Conservation (phyloP, 2,329 filamentous ascomycete genomes). For the Penicillium concentricum region DNA sequence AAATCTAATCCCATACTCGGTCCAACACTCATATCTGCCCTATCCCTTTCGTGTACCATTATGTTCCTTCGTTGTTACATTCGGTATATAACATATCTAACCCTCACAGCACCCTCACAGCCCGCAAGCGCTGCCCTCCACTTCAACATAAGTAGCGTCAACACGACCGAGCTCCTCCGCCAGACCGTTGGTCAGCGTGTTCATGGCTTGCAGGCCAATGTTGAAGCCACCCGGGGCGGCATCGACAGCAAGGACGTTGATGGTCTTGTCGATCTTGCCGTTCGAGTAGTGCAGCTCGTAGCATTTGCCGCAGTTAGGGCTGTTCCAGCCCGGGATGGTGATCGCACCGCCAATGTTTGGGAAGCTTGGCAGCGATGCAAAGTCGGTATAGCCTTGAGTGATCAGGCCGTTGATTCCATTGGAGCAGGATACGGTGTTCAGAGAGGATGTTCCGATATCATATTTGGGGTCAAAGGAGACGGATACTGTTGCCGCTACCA, state of each 20-base stretch:
- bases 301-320: constrained; percentile 53
- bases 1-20: background rate
- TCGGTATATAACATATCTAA: background rate
- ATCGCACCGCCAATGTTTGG: constrained; percentile 52
- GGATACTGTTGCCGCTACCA: constrained; percentile 29
- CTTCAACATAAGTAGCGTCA: constrained; percentile 28
- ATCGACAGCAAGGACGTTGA: constrained; percentile 53
- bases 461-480: constrained; percentile 74
- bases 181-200: constrained; percentile 48
- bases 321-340: constrained; percentile 50
- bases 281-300: constrained; percentile 50
- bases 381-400: constrained; percentile 37
- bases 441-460: constrained; percentile 57
- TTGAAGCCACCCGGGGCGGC: constrained; percentile 49
- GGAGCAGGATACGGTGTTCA: constrained; percentile 53
- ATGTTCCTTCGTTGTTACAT: background rate
- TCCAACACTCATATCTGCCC: background rate
- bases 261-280: constrained; percentile 36
- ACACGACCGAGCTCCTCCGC: constrained; percentile 48
- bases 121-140: constrained; percentile 14
- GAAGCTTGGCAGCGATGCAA: constrained; percentile 48
- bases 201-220: constrained; percentile 49
- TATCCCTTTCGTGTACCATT: background rate
- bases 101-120: constrained; percentile 16
- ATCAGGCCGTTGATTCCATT: constrained; percentile 37